Base-by-base conservation (phyloP, 1,139 yeast genomes). In the Taphrina sp. region DNA sequence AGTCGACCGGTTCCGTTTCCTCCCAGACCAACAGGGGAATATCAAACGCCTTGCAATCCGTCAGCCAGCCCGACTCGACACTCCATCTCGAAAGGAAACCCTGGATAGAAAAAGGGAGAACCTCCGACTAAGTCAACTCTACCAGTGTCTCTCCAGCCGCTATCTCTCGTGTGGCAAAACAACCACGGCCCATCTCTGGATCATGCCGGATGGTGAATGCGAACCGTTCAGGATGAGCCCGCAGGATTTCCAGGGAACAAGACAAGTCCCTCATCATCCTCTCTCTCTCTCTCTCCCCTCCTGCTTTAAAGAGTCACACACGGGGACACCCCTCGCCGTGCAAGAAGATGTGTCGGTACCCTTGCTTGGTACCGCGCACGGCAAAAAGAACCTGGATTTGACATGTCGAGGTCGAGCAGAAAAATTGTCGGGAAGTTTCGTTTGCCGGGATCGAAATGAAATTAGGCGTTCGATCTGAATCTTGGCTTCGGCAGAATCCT, bases 121-220 rank as follows among this genome's bases (percentile, higher is more conserved):
- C n/a, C n/a, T n/a, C n/a, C n/a, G n/a, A n/a, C 31, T 7, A 26
- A 26, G 20, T 37, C n/a, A 5, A 17, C 24, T 16, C 7, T 37
- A 37, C 42, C 36, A 43, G 16, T 20, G 29, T 43, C 29, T 43
- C 47, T 17, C 47, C 47, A 5, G 38, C 47, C 29, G 29, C 36
- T 12, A 43, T 43, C 19, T n/a, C 20, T 8, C 47, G 47, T 14
- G 36, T 43, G 38, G 47, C 47, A 43, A 43, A 43, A 43, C 47
- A 43, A 14, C 38, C 14, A n/a, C 47, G 24, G 2, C 47, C 47
- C 47, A 43, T 29, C 16, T 31, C 47, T 7, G 47, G 38, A 4
- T 2, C 2, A 8, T 2, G 22, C 19, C 29, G 14, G 1, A 43
- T 20, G 2, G 7, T 10, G 38, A 36, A 43, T 20, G 47, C 17